Conservation (phyloP, 768 basidiomycete species). For the Kwoniella sp. region DNA sequence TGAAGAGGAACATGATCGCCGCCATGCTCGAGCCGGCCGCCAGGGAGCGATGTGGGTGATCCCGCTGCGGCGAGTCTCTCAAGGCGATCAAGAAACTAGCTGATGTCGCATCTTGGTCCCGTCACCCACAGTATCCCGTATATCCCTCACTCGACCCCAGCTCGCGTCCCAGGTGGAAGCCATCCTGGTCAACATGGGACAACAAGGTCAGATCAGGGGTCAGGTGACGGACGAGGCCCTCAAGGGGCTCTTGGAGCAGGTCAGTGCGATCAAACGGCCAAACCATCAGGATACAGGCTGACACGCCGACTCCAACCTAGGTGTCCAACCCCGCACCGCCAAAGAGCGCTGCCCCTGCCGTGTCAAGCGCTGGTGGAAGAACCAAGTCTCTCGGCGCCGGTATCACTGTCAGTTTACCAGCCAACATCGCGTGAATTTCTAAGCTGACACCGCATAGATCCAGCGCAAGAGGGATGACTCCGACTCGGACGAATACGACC, state of each 20-base stretch:
- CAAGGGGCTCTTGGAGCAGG: slow-evolving; percentile 47
- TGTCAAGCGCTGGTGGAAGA: slow-evolving; percentile 14
- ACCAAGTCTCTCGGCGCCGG: slow-evolving; percentile 38
- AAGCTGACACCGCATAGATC: slow-evolving; percentile 25
- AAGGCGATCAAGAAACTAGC: neutral
- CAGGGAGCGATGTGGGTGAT: slow-evolving; percentile 45
- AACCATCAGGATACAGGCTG: too few relatives aligned
- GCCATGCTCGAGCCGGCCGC: slow-evolving; percentile 46
- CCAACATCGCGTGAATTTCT: neutral
- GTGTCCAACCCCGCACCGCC: slow-evolving; percentile 34
- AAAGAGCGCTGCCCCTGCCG: slow-evolving; percentile 19
- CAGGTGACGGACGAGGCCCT: slow-evolving; percentile 48
- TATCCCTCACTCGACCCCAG: slow-evolving; percentile 45
- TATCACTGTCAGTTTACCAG: slow-evolving; percentile 37
- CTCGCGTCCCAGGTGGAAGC: slow-evolving; percentile 44
- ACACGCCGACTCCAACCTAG: slow-evolving; percentile 14
- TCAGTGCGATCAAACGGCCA: too few relatives aligned
- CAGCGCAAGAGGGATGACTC: slow-evolving; percentile 48
- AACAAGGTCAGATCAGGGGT: slow-evolving; percentile 44
- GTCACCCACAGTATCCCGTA: slow-evolving; percentile 39
- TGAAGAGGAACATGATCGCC: slow-evolving; percentile 48
- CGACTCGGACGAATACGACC: slow-evolving; percentile 50
- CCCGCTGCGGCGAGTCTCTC: neutral
- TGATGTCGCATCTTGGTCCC: neutral
- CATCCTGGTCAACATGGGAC: slow-evolving; percentile 43